Percentiles rank a stretch among this genome's conserved stretches.
phyloP scores from a whole-genome alignment of 2,329 filamentous ascomycete species.

The Mycosphaerelloides madeirae region DNA sequence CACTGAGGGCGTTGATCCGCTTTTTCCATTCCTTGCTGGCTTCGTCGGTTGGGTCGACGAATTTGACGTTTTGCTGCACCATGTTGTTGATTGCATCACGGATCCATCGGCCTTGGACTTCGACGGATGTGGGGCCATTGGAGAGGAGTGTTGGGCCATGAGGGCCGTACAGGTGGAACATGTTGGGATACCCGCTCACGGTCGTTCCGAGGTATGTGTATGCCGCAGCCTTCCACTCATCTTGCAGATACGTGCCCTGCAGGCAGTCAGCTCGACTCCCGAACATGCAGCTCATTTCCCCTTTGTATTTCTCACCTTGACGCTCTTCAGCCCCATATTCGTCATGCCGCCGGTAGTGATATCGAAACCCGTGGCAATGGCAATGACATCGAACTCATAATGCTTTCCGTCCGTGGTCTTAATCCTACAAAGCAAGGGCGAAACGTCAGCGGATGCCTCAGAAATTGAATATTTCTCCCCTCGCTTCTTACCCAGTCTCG shows the following conservation, averaged over 20 bases:
- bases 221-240: constrained; percentile 38
- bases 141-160: constrained; percentile 41
- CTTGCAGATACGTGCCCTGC: constrained; percentile 19
- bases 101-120: constrained; percentile 38
- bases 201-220: constrained; percentile 44
- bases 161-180: constrained; percentile 34
- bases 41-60: constrained; percentile 28
- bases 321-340: constrained; percentile 13
- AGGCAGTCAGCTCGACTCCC: constrained; percentile 34
- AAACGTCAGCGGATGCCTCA: too few species aligned
- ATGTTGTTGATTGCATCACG: constrained; percentile 25
- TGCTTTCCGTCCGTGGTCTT: constrained; percentile 14
- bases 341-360: constrained; percentile 40
- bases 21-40: constrained; percentile 29
- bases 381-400: constrained; percentile 41
- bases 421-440: too few species aligned
- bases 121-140: constrained; percentile 39
- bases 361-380: constrained; percentile 46
- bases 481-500: constrained; percentile 3
- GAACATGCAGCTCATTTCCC: too few species aligned
- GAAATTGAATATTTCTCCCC: constrained; percentile 15
- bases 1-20: constrained; percentile 25
- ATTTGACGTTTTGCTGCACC: constrained; percentile 24
- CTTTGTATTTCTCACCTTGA: too few species aligned
- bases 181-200: constrained; percentile 33